Percentiles rank a stretch among this genome's conserved stretches.
phyloP scores from a whole-genome alignment of 345 rosid species.

The Odontarrhena argentea region DNA sequence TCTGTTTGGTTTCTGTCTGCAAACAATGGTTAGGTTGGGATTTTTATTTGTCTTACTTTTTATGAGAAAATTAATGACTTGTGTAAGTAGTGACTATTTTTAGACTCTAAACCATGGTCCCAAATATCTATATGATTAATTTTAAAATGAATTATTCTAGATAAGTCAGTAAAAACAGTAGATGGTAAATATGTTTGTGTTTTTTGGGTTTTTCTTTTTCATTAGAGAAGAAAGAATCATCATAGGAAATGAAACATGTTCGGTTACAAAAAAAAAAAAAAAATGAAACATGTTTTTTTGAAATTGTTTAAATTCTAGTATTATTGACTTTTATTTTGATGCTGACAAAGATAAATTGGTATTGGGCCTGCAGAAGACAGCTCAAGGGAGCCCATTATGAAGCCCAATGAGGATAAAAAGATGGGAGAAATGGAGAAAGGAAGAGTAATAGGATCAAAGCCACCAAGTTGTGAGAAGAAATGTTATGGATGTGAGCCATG shows the following conservation, averaged over 20 bases:
- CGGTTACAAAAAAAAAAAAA: no score
- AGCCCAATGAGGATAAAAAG: constrained; percentile 22
- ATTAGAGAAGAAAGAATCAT: background rate
- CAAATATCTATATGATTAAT: constrained; percentile 23
- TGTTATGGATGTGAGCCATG: constrained; percentile 82
- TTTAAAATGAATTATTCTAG: background rate
- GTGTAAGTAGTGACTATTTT: constrained; percentile 15
- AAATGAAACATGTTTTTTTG: background rate
- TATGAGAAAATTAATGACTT: constrained; percentile 30
- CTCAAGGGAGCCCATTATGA: background rate
- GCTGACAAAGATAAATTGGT: background rate
- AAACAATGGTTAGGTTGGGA: constrained; percentile 19
- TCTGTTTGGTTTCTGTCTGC: constrained; percentile 33
- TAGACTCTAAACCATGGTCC: constrained; percentile 35
- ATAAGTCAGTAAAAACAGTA: background rate
- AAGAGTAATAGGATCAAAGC: constrained; percentile 69
- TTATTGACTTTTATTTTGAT: no score
- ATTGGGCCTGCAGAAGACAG: constrained; percentile 16
- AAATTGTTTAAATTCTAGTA: background rate
- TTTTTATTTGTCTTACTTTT: constrained; percentile 12
- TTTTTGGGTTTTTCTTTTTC: background rate
- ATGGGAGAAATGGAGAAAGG: constrained; percentile 30
- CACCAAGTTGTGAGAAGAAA: constrained; percentile 76
- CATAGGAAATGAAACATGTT: constrained; percentile 8
- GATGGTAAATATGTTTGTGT: background rate